A percentile compares a stretch with the other conserved stretches of the same genome.
These are phyloP conservation scores for Yamadazyma tumulicola DNA, from an alignment of 805 yeast genomes.

Conservation along the genomic window DNA sequence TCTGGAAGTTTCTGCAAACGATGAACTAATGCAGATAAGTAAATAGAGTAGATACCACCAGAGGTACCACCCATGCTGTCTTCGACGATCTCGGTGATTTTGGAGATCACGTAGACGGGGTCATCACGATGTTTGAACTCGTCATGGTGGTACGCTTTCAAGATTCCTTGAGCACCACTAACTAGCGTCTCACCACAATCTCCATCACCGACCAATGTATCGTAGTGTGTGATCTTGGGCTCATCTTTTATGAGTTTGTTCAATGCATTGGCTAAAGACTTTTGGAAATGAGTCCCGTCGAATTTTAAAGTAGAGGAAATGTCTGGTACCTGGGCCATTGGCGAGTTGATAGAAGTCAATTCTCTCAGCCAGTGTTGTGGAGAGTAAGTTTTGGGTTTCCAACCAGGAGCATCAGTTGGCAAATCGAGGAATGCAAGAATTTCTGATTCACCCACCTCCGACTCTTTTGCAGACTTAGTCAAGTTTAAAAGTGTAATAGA, in stretches of 20 bases:
- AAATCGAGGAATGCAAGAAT: slow-evolving; percentile 58
- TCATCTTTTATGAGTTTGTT: slow-evolving; percentile 42
- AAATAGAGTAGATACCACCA: slow-evolving; percentile 89
- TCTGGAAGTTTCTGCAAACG: slow-evolving; percentile 40
- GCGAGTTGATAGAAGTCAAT: slow-evolving; percentile 28
- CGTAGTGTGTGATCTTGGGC: slow-evolving; percentile 80
- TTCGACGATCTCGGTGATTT: slow-evolving; percentile 80
- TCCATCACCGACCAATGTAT: slow-evolving; percentile 92
- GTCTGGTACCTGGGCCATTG: slow-evolving; percentile 21
- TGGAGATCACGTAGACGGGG: slow-evolving; percentile 58
- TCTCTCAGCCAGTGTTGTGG: slow-evolving; percentile 27
- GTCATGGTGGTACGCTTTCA: slow-evolving; percentile 45
- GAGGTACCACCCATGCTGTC: slow-evolving; percentile 97
- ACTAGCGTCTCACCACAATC: slow-evolving; percentile 93
- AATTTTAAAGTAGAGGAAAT: slow-evolving; percentile 27
- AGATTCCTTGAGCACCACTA: slow-evolving; percentile 73
- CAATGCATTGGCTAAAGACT: slow-evolving; percentile 45
- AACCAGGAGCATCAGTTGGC: slow-evolving; percentile 78
- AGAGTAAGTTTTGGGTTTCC: slow-evolving; percentile 51
- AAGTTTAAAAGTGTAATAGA: slow-evolving; percentile 78
- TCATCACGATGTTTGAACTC: slow-evolving; percentile 31
- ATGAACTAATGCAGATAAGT: slow-evolving; percentile 69
- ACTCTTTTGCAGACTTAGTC: slow-evolving; percentile 34
- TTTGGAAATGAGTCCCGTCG: slow-evolving; percentile 45
- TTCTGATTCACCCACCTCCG: slow-evolving; percentile 23